phyloP scores from a whole-genome alignment of 257 asterid species.

The Solanum appendiculatum region DNA sequence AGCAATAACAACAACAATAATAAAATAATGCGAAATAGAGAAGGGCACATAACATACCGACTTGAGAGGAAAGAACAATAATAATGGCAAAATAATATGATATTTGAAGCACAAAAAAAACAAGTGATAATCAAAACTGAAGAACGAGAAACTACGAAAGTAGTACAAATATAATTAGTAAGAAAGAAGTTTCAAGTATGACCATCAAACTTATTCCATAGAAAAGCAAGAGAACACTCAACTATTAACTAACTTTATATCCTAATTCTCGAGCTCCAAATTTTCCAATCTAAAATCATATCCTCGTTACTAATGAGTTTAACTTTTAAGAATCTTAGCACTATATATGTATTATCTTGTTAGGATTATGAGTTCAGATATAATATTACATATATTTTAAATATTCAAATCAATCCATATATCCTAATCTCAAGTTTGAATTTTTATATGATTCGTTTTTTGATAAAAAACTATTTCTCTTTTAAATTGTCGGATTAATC shows the following conservation, averaged over 20 bases:
- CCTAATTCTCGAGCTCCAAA: background rate
- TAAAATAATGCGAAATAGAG: background rate
- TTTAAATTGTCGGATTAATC: background rate
- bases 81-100: background rate
- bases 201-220: background rate
- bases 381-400: background rate
- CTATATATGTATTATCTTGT: background rate
- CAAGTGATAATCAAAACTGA: background rate
- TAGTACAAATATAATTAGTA: background rate
- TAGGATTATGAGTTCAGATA: too few relatives aligned
- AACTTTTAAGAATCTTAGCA: background rate
- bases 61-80: background rate
- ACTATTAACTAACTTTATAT: background rate
- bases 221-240: background rate
- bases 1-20: background rate
- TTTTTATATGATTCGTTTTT: background rate
- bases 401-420: too few relatives aligned
- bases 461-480: background rate
- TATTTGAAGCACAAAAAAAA: background rate
- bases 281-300: background rate
- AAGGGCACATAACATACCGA: too few relatives aligned
- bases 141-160: background rate
- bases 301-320: background rate
- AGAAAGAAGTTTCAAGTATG: background rate
- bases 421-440: background rate